Percentiles rank a stretch among this genome's conserved stretches.
Conservation (phyloP, 2,329 filamentous ascomycete genomes). For the Aspergillus luchuensis region DNA sequence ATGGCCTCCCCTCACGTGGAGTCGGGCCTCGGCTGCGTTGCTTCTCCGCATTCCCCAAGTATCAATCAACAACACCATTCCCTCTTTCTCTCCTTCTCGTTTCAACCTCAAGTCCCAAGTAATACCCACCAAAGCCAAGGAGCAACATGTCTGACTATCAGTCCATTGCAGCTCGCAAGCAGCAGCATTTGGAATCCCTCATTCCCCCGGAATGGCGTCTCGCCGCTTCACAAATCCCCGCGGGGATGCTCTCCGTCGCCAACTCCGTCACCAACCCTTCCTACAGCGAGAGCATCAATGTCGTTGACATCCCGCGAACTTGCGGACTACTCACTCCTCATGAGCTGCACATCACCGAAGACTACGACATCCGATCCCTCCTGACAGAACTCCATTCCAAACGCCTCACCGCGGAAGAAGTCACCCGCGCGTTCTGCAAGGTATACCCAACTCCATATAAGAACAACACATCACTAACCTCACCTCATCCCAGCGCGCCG, state of each 20-base stretch:
- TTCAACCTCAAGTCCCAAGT: neutral
- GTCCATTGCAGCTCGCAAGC: constrained; percentile 33
- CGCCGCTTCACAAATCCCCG: constrained; percentile 34
- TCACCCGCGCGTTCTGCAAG: constrained; percentile 59
- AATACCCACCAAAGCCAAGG: neutral
- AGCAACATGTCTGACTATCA: neutral
- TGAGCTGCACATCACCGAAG: constrained; percentile 60
- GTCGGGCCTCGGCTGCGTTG: too few relatives aligned
- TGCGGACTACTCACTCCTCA: constrained; percentile 54
- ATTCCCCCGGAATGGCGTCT: constrained; percentile 47
- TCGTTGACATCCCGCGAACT: constrained; percentile 54
- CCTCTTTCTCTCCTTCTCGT: neutral
- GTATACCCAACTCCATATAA: constrained; percentile 18
- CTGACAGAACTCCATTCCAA: constrained; percentile 37
- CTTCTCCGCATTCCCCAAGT: too few relatives aligned
- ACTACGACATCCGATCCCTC: constrained; percentile 49
- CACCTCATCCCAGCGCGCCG: constrained; percentile 31
- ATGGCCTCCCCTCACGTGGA: too few relatives aligned
- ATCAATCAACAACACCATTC: too few relatives aligned
- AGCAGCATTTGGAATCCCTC: constrained; percentile 37
- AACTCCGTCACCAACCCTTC: constrained; percentile 39
- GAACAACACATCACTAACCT: neutral
- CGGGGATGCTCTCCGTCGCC: constrained; percentile 37
- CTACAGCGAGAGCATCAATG: constrained; percentile 38
- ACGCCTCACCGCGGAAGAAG: constrained; percentile 46